A percentile compares a stretch with the other conserved stretches of the same genome.
phyloP scores from a whole-genome alignment of 2,329 filamentous ascomycete species.

The Coniochaeta ligniaria region DNA sequence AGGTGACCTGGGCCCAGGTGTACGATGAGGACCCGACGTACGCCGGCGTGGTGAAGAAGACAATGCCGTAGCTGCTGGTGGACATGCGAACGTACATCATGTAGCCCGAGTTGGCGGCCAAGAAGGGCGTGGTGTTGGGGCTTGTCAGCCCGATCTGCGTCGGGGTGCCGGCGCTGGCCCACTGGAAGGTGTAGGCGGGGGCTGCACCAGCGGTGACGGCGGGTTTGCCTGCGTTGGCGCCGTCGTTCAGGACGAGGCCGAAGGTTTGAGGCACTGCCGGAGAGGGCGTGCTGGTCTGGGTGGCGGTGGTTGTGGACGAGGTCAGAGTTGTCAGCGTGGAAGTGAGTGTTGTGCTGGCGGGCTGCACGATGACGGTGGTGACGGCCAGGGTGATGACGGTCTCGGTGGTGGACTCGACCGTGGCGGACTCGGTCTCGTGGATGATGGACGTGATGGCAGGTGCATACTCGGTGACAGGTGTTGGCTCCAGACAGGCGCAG shows the following conservation, averaged over 20 bases:
- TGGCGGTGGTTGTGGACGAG: background rate
- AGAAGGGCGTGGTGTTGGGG: no score
- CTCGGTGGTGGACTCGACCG: conserved; percentile 1
- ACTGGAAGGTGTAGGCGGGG: no score
- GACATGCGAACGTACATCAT: no score
- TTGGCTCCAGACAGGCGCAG: background rate
- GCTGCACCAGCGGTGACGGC: background rate
- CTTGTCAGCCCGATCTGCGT: no score
- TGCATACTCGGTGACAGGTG: background rate
- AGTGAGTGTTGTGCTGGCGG: conserved; percentile 2
- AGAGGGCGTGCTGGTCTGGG: background rate
- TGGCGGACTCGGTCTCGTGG: background rate
- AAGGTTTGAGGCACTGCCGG: background rate
- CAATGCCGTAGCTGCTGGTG: no score
- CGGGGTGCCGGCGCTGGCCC: no score
- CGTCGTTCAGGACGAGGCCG: background rate
- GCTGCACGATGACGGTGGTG: conserved; percentile 4
- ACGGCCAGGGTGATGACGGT: conserved; percentile 3
- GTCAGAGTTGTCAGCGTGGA: conserved; percentile 3
- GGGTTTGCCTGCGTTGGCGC: background rate
- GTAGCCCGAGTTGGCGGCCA: no score
- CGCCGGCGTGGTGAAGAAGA: no score
- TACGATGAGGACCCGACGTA: no score
- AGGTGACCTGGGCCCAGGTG: no score
- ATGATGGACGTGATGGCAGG: conserved; percentile 2